Percentiles rank a stretch among this genome's conserved stretches.
phyloP scores from a whole-genome alignment of 306 rosid species.

The Acmispon strigosus region DNA sequence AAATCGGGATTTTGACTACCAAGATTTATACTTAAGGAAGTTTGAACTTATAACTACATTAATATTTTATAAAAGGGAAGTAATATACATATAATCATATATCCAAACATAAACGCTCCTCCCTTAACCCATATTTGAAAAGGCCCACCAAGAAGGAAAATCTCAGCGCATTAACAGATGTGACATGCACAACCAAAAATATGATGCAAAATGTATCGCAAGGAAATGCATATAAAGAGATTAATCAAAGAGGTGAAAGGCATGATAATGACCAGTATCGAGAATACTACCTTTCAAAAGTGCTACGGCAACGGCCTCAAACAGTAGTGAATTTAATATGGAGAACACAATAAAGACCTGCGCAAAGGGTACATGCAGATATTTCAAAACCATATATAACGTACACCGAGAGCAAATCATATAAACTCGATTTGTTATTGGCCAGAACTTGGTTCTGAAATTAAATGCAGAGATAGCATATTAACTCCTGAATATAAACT shows the following conservation, averaged over 20 bases:
- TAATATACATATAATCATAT: neutral
- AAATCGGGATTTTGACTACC: too few relatives aligned
- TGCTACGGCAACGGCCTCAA: constrained; percentile 63
- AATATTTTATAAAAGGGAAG: neutral
- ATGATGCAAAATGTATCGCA: neutral
- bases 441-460: constrained; percentile 2
- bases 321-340: constrained; percentile 46
- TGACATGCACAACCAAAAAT: constrained; percentile 16
- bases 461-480: neutral
- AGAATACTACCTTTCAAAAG: constrained; percentile 62
- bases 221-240: constrained; percentile 1
- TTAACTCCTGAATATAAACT: neutral
- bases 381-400: constrained; percentile 12
- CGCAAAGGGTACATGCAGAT: constrained; percentile 20
- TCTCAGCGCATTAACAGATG: neutral
- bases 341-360: constrained; percentile 90
- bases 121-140: neutral
- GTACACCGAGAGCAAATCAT: neutral
- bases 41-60: neutral
- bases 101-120: neutral
- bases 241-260: neutral
- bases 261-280: neutral
- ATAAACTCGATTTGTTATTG: neutral
- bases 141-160: neutral
- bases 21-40: neutral